Conservation (phyloP, 2,329 filamentous ascomycete species). For the Seiridium unicorne region DNA sequence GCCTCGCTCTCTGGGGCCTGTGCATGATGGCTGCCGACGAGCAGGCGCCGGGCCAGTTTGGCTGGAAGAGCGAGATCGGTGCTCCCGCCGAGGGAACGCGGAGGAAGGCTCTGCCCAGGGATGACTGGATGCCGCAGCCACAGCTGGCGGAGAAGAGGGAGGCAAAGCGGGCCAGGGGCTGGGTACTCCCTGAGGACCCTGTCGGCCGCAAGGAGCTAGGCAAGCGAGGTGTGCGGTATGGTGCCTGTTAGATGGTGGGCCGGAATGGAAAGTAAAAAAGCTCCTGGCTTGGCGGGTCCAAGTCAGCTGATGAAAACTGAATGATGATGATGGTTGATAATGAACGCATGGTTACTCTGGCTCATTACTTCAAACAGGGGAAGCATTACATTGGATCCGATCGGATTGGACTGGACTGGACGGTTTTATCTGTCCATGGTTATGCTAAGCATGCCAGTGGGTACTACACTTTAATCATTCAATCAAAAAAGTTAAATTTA, state of each 20-base stretch:
- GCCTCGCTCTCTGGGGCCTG: slow-evolving; percentile 74
- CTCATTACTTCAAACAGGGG: background rate
- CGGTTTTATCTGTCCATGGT: background rate
- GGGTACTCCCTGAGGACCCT: slow-evolving; percentile 74
- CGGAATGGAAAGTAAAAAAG: background rate
- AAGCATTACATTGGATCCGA: background rate
- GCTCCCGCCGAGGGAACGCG: slow-evolving; percentile 71
- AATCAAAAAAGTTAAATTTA: background rate
- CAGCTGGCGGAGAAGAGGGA: slow-evolving; percentile 74
- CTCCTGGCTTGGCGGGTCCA: background rate
- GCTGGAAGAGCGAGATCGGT: slow-evolving; percentile 71
- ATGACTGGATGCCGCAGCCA: slow-evolving; percentile 73
- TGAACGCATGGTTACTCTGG: background rate
- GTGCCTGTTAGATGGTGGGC: slow-evolving; percentile 32
- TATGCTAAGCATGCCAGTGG: background rate
- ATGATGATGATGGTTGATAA: background rate
- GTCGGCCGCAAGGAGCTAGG: slow-evolving; percentile 71
- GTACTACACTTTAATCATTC: background rate
- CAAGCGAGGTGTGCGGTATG: slow-evolving; percentile 61
- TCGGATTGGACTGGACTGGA: slow-evolving; percentile 1
- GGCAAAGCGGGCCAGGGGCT: slow-evolving; percentile 70
- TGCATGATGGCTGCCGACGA: slow-evolving; percentile 69
- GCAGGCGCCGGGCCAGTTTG: slow-evolving; percentile 54
- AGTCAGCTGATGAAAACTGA: background rate
- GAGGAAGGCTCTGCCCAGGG: slow-evolving; percentile 66